Base-by-base conservation (phyloP, 192 early-diverging fungal genomes). In the Coemansia sp. region DNA sequence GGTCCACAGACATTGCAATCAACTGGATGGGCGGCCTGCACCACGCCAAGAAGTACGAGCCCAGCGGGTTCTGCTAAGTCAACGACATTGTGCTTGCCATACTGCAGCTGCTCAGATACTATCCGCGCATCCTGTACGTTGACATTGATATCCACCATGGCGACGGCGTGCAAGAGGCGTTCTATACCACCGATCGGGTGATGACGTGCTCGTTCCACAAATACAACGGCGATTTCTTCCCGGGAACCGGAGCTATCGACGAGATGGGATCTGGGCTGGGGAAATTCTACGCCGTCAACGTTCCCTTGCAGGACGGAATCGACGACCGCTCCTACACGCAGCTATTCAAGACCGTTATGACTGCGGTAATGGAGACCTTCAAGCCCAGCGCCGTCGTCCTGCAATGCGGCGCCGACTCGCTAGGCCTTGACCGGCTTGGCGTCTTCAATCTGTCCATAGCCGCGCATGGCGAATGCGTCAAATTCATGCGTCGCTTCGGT, bases 371-470 rank as follows among this genome's bases (percentile, higher is more conserved):
- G 91, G 90, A 94, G 57, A 91, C 89, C 69, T 99, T 95, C 70
- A 78, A 88, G 23, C 97, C 97, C 10, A 87, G 89, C 19, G 95
- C 92, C 6, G 86, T 99, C 49, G 93, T 99, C 15, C 65, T 99
- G 57, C 97, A 99, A 81, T 97, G 95, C 74, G 97, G 97, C 53
- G 96, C 95, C 9, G 97, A 99, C 71, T 98, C 95, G 10, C 76
- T 99, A 14, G 91, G 93, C 20, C 91, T 94, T 11, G 97, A 99
- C 70, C 89, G 94, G 25, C 82, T 99, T 48, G 97, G 97, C 15
- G 91, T 93, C 58, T 97, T 97, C 72, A 98, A 98, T 76, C 72
- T 99, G 40, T 95, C 93, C 0, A 93, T 97, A 57, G 56, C 63
- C 81, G 93, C 94, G 4, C 97, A 99, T 63, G 95, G 93, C 59